Percentiles rank a stretch among this genome's conserved stretches.
phyloP scores from a whole-genome alignment of 768 basidiomycete genomes.

The Trametopsis cervina region DNA sequence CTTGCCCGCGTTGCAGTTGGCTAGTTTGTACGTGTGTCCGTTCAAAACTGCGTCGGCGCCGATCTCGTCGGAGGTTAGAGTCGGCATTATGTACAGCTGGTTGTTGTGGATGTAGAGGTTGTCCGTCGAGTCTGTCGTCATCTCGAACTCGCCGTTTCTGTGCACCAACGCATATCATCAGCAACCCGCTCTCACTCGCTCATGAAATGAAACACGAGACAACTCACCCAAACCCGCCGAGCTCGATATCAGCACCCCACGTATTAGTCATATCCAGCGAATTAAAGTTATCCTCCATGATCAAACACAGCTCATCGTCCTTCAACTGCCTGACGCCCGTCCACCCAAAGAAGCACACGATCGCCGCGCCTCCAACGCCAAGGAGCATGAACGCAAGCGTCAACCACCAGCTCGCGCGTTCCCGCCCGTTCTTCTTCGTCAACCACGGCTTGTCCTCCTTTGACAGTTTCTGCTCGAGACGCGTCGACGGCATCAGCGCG shows the following conservation, averaged over 20 bases:
- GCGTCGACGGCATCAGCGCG: constrained; percentile 30
- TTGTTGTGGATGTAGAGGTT: constrained; percentile 42
- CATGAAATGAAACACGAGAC: constrained; percentile 6
- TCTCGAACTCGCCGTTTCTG: constrained; percentile 47
- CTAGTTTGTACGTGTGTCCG: constrained; percentile 31
- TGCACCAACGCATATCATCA: not conserved
- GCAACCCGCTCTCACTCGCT: not conserved
- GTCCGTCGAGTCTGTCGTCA: constrained; percentile 35
- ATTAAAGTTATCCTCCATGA: constrained; percentile 44
- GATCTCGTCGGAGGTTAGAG: constrained; percentile 46
- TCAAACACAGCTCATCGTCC: constrained; percentile 31
- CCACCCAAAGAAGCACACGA: constrained; percentile 42
- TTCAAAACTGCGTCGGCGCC: constrained; percentile 32
- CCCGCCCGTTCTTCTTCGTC: constrained; percentile 33
- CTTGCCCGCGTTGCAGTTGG: constrained; percentile 16
- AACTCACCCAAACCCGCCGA: constrained; percentile 46
- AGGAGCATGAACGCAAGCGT: constrained; percentile 35
- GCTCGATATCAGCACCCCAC: constrained; percentile 44
- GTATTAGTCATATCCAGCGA: constrained; percentile 34
- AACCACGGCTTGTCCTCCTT: constrained; percentile 46
- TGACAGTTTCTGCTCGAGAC: constrained; percentile 35
- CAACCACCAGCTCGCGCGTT: constrained; percentile 42
- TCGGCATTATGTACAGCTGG: constrained; percentile 52
- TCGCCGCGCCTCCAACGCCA: constrained; percentile 34
- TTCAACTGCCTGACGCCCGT: constrained; percentile 30